Conservation (phyloP, 257 asterid species). For the Thymus quinquecostatus region DNA sequence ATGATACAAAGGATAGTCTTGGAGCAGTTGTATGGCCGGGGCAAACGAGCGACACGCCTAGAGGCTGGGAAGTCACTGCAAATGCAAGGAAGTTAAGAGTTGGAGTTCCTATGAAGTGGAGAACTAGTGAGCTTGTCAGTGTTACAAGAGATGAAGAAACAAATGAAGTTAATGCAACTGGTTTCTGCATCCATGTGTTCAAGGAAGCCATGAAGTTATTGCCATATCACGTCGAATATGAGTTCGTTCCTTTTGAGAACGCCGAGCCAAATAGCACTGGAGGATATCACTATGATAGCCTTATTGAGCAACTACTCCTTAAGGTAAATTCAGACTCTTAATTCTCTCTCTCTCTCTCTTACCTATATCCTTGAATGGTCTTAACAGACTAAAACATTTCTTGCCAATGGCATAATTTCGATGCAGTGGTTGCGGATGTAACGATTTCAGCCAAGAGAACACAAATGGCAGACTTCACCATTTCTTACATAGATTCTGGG, state of each 20-base stretch:
- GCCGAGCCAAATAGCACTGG: constrained; percentile 23
- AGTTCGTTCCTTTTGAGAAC: constrained; percentile 29
- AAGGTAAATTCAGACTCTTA: constrained; percentile 24
- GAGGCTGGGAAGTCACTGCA: constrained; percentile 47
- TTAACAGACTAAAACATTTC: background rate
- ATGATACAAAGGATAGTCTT: background rate
- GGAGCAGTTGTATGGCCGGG: constrained; percentile 46
- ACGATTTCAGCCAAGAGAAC: constrained; percentile 42
- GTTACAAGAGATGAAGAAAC: constrained; percentile 40
- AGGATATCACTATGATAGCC: constrained; percentile 37
- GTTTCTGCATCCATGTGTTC: constrained; percentile 54
- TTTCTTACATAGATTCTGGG: constrained; percentile 49
- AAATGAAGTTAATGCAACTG: constrained; percentile 35
- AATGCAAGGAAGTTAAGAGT: constrained; percentile 41
- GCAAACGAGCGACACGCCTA: constrained; percentile 34
- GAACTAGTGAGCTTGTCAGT: constrained; percentile 39
- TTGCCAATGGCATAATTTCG: constrained; percentile 5
- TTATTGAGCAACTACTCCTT: constrained; percentile 34
- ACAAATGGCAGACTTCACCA: constrained; percentile 40
- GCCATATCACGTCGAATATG: constrained; percentile 42
- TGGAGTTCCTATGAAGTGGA: constrained; percentile 47
- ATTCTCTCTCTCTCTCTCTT: background rate
- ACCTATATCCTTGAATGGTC: background rate
- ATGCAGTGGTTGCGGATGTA: constrained; percentile 50
- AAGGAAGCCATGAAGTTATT: constrained; percentile 38